These are phyloP conservation scores for Phytopythium ostracodes DNA, from an alignment of 352 stramenopile species.

Conservation along the genomic window DNA sequence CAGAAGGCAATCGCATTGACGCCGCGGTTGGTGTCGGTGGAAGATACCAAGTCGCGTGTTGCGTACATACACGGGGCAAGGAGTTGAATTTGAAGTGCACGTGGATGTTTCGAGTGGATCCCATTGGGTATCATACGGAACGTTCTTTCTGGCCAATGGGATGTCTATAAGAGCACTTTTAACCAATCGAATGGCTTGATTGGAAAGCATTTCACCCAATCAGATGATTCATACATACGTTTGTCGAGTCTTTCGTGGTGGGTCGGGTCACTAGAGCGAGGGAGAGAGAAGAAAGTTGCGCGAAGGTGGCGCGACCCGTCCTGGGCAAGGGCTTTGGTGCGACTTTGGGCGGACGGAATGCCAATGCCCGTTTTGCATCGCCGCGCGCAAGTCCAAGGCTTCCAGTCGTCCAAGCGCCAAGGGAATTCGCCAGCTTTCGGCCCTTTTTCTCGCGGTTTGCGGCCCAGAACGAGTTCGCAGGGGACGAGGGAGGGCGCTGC, in stretches of 20 bases:
- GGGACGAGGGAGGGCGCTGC: neutral
- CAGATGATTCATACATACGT: neutral
- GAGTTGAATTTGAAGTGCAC: neutral
- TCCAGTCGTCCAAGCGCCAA: neutral
- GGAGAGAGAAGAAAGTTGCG: constrained; percentile 5
- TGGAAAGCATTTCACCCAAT: neutral
- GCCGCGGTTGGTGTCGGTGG: neutral
- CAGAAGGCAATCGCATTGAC: constrained; percentile 68
- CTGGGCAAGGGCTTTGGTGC: neutral
- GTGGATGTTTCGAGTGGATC: neutral
- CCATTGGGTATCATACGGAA: no score
- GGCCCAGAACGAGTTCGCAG: neutral
- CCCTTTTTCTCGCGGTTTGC: neutral
- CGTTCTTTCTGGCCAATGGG: constrained; percentile 1
- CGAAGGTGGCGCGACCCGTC: constrained; percentile 7
- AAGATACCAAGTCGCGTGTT: neutral
- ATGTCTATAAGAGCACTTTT: neutral
- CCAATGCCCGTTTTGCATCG: constrained; percentile 6
- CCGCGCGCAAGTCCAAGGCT: constrained; percentile 4
- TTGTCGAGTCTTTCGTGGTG: neutral
- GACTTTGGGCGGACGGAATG: neutral
- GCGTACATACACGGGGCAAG: no score
- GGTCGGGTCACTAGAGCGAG: no score
- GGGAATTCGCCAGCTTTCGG: neutral
- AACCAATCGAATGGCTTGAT: neutral